Percentiles rank a stretch among this genome's conserved stretches.
Conservation (phyloP, 192 early-diverging fungal genomes). For the Kappamyces sp. region DNA sequence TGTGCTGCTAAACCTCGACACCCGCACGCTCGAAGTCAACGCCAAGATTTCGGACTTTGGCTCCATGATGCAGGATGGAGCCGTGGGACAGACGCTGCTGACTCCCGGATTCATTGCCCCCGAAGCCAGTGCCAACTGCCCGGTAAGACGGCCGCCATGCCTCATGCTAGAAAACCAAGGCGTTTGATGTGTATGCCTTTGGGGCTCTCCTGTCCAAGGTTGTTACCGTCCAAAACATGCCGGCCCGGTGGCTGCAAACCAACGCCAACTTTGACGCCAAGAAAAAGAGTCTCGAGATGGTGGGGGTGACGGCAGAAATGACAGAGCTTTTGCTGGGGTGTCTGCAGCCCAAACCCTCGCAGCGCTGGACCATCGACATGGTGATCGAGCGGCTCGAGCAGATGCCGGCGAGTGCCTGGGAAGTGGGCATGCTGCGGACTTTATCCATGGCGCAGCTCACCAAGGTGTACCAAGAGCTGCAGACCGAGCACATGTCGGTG, state of each 20-base stretch:
- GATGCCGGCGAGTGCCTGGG: no score
- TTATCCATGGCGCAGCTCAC: no score
- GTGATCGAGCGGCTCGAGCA: no score
- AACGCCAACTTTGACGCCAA: no score
- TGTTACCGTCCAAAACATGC: constrained; percentile 4
- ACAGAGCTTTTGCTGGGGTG: no score
- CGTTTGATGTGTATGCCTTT: constrained; percentile 15
- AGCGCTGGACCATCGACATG: no score
- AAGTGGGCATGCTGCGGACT: no score
- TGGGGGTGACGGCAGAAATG: no score
- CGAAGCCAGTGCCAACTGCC: constrained; percentile 1
- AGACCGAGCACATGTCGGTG: no score
- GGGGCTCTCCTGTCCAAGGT: constrained; percentile 5
- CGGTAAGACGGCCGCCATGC: background rate
- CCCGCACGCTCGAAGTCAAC: background rate
- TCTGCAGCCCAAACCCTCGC: no score
- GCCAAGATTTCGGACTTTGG: constrained; percentile 15
- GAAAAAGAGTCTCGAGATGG: no score
- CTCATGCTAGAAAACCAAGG: constrained; percentile 14
- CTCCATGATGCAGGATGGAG: constrained; percentile 7
- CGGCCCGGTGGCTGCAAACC: background rate
- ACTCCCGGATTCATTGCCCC: constrained; percentile 10
- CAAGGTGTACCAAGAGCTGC: no score
- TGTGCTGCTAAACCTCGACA: background rate
- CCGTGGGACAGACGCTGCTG: background rate